Conservation (phyloP, 2,329 filamentous ascomycete species). For the Aciculosporium take region DNA sequence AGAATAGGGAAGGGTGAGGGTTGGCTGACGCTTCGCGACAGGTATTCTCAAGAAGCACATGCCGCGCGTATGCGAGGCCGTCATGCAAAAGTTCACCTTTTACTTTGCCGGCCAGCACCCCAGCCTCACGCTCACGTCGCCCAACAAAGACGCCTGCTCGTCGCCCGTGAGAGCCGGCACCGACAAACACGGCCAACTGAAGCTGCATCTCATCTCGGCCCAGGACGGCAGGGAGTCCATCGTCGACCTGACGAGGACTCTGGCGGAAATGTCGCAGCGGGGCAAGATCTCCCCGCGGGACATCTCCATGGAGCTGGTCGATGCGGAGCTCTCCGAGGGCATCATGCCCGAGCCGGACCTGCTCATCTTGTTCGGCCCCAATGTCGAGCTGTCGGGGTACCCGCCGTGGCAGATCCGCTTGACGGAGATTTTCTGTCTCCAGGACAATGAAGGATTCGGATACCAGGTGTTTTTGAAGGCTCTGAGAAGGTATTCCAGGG, state of each 20-base stretch:
- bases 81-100: slow-evolving; percentile 64
- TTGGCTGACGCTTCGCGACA: slow-evolving; percentile 19
- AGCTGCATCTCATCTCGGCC: slow-evolving; percentile 66
- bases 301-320: slow-evolving; percentile 73
- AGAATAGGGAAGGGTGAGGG: neutral
- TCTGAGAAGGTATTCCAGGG: slow-evolving; percentile 69
- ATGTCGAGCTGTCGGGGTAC: slow-evolving; percentile 76
- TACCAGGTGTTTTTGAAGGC: slow-evolving; percentile 88
- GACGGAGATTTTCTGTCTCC: slow-evolving; percentile 78
- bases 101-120: slow-evolving; percentile 76
- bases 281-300: slow-evolving; percentile 69
- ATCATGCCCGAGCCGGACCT: slow-evolving; percentile 86
- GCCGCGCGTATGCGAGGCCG: slow-evolving; percentile 65
- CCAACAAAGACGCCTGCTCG: slow-evolving; percentile 26
- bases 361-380: slow-evolving; percentile 72
- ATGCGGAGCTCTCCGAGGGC: slow-evolving; percentile 67
- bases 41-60: slow-evolving; percentile 83
- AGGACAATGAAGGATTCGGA: slow-evolving; percentile 68
- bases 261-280: slow-evolving; percentile 88
- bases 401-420: slow-evolving; percentile 92
- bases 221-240: slow-evolving; percentile 87
- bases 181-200: slow-evolving; percentile 28
- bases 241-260: slow-evolving; percentile 86
- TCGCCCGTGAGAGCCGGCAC: slow-evolving; percentile 14
- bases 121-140: slow-evolving; percentile 43